These are phyloP conservation scores for Gypsophila paniculata DNA, from an alignment of 179 eudicot genomes.

Conservation along the genomic window DNA sequence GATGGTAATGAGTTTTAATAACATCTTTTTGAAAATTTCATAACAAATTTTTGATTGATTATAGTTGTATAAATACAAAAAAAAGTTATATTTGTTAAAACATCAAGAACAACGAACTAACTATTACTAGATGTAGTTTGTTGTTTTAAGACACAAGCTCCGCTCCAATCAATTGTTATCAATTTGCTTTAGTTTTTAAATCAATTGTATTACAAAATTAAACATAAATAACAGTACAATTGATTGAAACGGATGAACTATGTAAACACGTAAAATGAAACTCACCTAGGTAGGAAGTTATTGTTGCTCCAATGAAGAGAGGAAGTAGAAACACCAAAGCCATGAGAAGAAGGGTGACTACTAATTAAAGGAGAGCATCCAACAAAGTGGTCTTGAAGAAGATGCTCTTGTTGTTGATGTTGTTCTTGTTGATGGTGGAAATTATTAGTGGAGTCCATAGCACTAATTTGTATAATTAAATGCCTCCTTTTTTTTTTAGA, in stretches of 20 bases:
- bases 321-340: slow-evolving; percentile 29
- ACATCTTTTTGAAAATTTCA: too few relatives aligned
- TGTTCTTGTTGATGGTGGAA: slow-evolving; percentile 29
- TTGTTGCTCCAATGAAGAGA: slow-evolving; percentile 25
- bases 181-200: too few relatives aligned
- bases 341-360: slow-evolving; percentile 13
- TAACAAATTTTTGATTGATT: too few relatives aligned
- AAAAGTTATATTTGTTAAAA: too few relatives aligned
- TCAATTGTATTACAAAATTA: too few relatives aligned
- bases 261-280: not conserved
- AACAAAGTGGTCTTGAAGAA: slow-evolving; percentile 32
- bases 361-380: slow-evolving; percentile 32
- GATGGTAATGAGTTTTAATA: too few relatives aligned
- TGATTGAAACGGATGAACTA: not conserved
- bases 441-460: slow-evolving; percentile 49
- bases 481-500: slow-evolving; percentile 28
- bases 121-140: too few relatives aligned
- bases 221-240: too few relatives aligned
- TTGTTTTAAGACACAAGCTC: too few relatives aligned
- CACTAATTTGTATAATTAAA: not conserved
- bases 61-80: too few relatives aligned
- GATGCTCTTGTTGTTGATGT: slow-evolving; percentile 28
- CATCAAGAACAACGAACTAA: too few relatives aligned
- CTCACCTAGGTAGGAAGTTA: slow-evolving; percentile 32
- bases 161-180: too few relatives aligned